Evolutionary conservation across 192 early-diverging fungal genomes (phyloP), one percentile per base, ranked within the genome.

Genomic region (Diversispora epigaea): DNA sequence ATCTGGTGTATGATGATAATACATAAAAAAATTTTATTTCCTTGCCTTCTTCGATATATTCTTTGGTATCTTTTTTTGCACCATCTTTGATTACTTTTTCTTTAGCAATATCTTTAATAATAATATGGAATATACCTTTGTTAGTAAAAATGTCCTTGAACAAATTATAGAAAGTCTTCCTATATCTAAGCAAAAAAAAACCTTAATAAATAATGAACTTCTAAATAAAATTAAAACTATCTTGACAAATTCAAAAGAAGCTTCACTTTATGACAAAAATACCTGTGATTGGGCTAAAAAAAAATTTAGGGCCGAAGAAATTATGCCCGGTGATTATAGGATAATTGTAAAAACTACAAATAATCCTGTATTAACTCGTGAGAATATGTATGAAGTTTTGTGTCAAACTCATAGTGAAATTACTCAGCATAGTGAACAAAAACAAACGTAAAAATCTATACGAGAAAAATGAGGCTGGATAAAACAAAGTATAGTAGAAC

Each of bases 181-280:
- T 11, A 49, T 8, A 49, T 8, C 11, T 68, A 32, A 52, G 4
- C 44, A 50, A 50, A 15, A 46, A 22, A 68, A 68, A 32, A 46
- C 67, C 4, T 68, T 68, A 68, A 52, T 68, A 22, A 68, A 46
- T 21, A 12, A 22, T 21, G 46, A 68, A 22, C 46, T 68, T 68
- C 6, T 52, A 22, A 32, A 68, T 68, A 68, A 68, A 50, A 52
- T 49, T 11, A 68, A 68, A 52, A 12, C 1, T 40, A 50, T 68
- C 14, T 22, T 68, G 21, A 22, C 21, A 68, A 47, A 68, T 50
- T 15, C 32, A 7, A 32, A 32, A 41, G 41, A 63, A 39, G 11
- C 47, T 49, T 49, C 47, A 49, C 47, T 49, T 49, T 49, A 49
- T 49, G 47, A 49, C 11, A 49, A 8, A 41, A 8, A 43, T 3